Base-by-base conservation (phyloP, 1,139 yeast species). In the Kluyveromyces sp. region DNA sequence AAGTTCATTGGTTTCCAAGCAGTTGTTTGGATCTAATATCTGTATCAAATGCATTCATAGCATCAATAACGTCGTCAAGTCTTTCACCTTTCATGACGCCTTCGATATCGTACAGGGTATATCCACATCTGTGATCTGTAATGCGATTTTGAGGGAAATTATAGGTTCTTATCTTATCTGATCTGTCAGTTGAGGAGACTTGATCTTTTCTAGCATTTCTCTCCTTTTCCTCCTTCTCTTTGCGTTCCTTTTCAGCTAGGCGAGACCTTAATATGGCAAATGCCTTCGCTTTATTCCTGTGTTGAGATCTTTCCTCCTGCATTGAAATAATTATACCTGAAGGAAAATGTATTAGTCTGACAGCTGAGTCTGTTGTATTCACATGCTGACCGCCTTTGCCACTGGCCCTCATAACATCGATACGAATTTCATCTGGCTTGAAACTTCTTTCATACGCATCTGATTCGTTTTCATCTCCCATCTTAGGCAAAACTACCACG, bases 321-420 rank as follows among this genome's bases (percentile, higher is more conserved):
- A 92, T 94, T 44, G 80, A 73, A 3, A 92, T 96, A 12, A 79
- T 81, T 36, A 87, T 79, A 3, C 97, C 96, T 0, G 96, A 81
- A 2, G 98, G 97, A 16, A 83, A 71, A 65, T 92, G 99, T 0
- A 94, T 88, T 32, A 94, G 68, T 55, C 98, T 73, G 16, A 92
- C 97, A 0, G 98, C 99, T 1, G 96, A 87, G 61, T 92, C 98
- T 0, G 98, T 92, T 16, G 96, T 92, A 60, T 94, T 92, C 39
- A 92, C 99, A 61, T 94, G 98, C 66, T 92, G 99, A 0, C 99
- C 99, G 44, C 99, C 99, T 51, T 94, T 84, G 2, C 98, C 99
- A 43, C 96, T 80, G 0, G 98, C 87, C 56, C 98, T 72, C 96
- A 89, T 94, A 12, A 94, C 87, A 63, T 94, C 98, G 3, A 92